Base-by-base conservation (phyloP, 768 basidiomycete species). In the Trametes cingulata region DNA sequence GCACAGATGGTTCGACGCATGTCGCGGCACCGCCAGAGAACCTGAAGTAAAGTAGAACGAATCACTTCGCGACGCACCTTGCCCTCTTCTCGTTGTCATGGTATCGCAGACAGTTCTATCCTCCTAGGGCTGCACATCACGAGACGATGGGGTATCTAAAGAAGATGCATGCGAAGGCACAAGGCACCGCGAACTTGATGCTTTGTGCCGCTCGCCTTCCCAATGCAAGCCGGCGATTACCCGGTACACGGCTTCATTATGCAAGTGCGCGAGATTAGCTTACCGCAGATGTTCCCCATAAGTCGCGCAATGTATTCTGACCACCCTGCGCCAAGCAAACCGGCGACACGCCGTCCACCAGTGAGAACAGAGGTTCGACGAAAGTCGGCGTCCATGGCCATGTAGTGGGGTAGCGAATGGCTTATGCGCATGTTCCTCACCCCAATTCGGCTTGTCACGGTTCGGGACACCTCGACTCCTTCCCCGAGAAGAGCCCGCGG, bases 281-380 rank as follows among this genome's bases (percentile, higher is more conserved):
- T 39, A 49, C 47, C 25, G 13, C 25, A 57, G 56, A 57, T 57
- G 54, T 29, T 37, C 50, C 56, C 37, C 19, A 42, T 40, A 57
- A 57, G 56, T 41, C 56, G 36, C 33, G 56, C 25, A 17, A 49
- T 57, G 46, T 57, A 15, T 29, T 20, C 37, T 5, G 15, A 20
- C 35, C 15, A 39, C 13, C 24, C 35, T 33, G 36, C 36, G 54
- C 54, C 43, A 46, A 42, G 39, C 40, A 41, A 25, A 40, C 39
- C 43, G 17, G 54, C 43, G 33, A 6, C 17, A 45, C 53, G 42
- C 43, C 29, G 29, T 29, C 33, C 9, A 29, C 20, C 27, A n/a
- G 35, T n/a, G 33, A 41, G 37, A 56, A 46, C 33, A 12, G 27
- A 27, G 27, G 12, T 14, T n/a, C 17, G 6, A 20, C 49, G 27